phyloP scores from a whole-genome alignment of 495 filamentous ascomycete genomes.

The Zalerion maritima region DNA sequence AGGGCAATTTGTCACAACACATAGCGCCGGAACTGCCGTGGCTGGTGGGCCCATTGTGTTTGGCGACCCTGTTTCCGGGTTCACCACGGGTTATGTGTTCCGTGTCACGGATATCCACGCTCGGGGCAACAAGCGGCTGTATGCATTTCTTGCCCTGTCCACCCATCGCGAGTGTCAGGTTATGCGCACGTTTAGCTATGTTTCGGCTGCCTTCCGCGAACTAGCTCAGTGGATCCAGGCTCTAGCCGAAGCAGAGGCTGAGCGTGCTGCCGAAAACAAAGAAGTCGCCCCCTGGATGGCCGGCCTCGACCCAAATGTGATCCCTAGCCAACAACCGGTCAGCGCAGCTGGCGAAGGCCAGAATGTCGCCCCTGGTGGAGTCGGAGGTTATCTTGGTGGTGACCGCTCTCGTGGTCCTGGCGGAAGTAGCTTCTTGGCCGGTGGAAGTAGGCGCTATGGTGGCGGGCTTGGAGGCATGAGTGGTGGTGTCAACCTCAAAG shows the following conservation, averaged over 20 bases:
- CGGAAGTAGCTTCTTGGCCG: conserved; percentile 31
- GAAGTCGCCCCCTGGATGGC: conserved; percentile 13
- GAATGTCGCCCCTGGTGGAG: too few relatives aligned
- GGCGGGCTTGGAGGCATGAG: conserved; percentile 22
- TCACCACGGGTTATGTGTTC: conserved; percentile 88
- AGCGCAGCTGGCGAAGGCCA: too few relatives aligned
- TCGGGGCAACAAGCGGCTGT: conserved; percentile 70
- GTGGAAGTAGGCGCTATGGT: conserved; percentile 22
- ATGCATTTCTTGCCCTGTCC: conserved; percentile 72
- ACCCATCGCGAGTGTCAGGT: conserved; percentile 58
- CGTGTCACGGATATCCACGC: conserved; percentile 78
- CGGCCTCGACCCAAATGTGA: conserved; percentile 21
- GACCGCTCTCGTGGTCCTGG: conserved; percentile 5
- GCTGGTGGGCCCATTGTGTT: conserved; percentile 70
- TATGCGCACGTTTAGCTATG: conserved; percentile 57
- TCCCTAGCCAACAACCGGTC: too few relatives aligned
- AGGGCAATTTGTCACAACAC: conserved; percentile 44
- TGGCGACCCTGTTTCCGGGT: conserved; percentile 65
- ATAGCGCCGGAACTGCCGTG: conserved; percentile 21
- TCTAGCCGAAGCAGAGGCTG: conserved; percentile 43
- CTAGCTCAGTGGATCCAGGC: conserved; percentile 59
- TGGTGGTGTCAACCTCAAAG: conserved; percentile 38
- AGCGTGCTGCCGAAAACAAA: conserved; percentile 41
- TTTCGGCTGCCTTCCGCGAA: conserved; percentile 61
- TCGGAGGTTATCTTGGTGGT: conserved; percentile 18